Conservation (phyloP, 2,329 filamentous ascomycete species). For the Fusarium udum region DNA sequence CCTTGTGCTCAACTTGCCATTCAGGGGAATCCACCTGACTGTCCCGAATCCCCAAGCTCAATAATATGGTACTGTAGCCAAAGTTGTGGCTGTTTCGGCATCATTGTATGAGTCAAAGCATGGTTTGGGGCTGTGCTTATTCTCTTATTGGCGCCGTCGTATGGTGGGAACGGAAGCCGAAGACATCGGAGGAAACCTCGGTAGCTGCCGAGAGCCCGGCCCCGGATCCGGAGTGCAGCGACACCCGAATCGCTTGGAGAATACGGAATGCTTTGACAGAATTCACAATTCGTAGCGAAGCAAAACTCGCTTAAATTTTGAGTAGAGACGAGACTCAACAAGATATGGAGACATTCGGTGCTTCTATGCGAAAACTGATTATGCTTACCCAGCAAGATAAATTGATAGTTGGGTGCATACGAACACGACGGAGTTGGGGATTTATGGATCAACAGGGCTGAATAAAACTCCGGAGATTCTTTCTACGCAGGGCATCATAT, state of each 20-base stretch:
- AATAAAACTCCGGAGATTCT: neutral
- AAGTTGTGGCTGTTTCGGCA: neutral
- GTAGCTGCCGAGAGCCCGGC: conserved; percentile 27
- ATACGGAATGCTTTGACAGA: neutral
- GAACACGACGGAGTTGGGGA: neutral
- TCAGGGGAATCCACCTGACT: neutral
- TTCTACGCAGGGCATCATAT: neutral
- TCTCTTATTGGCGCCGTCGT: conserved; percentile 10
- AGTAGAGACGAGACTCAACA: neutral
- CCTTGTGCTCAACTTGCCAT: neutral
- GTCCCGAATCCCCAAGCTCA: neutral
- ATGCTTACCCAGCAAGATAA: neutral
- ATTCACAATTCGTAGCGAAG: neutral
- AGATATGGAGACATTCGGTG: neutral
- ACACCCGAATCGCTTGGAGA: neutral
- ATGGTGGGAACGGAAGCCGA: conserved; percentile 4
- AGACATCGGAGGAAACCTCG: conserved; percentile 18
- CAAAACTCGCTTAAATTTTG: neutral
- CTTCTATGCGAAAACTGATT: neutral
- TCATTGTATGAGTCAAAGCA: neutral
- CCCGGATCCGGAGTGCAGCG: conserved; percentile 16
- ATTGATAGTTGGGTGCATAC: neutral
- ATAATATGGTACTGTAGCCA: neutral
- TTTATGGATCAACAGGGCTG: neutral
- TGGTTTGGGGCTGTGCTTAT: conserved; percentile 22